phyloP scores from a whole-genome alignment of 352 stramenopile species.

The Globisporangium irregulare region DNA sequence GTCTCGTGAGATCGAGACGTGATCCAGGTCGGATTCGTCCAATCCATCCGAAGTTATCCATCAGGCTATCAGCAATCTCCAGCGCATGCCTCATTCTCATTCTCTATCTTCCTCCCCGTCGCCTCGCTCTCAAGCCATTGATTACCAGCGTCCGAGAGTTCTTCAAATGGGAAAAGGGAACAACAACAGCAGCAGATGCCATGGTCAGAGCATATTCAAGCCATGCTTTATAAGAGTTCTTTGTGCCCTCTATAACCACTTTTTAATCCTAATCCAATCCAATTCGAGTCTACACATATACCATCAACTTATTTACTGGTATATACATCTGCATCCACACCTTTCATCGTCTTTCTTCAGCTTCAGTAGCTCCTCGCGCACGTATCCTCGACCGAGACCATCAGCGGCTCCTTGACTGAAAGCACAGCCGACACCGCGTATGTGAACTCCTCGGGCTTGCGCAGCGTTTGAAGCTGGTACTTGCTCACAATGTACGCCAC shows the following conservation, averaged over 20 bases:
- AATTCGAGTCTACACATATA: too few relatives aligned
- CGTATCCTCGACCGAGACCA: not conserved
- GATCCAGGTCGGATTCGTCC: not conserved
- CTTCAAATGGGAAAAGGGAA: too few relatives aligned
- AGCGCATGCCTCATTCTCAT: not conserved
- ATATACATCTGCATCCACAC: too few relatives aligned
- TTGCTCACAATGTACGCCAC: constrained; percentile 32
- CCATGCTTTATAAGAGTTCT: too few relatives aligned
- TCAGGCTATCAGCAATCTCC: not conserved
- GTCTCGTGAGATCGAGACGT: too few relatives aligned
- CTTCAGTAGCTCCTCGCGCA: constrained; percentile 8
- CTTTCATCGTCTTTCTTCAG: too few relatives aligned
- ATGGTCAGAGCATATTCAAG: too few relatives aligned
- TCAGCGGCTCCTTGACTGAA: constrained; percentile 7
- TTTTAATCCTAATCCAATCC: too few relatives aligned
- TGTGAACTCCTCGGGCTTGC: constrained; percentile 39
- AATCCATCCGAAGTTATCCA: not conserved
- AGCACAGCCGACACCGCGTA: constrained; percentile 41
- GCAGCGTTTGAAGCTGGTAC: constrained; percentile 36
- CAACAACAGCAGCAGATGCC: too few relatives aligned
- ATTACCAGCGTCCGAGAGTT: not conserved
- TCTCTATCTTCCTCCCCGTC: not conserved
- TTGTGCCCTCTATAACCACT: too few relatives aligned
- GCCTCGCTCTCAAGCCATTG: not conserved
- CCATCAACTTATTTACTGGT: too few relatives aligned